These are phyloP conservation scores for Elymus sibiricus DNA, from an alignment of 176 grass and related monocot species.

Conservation along the genomic window DNA sequence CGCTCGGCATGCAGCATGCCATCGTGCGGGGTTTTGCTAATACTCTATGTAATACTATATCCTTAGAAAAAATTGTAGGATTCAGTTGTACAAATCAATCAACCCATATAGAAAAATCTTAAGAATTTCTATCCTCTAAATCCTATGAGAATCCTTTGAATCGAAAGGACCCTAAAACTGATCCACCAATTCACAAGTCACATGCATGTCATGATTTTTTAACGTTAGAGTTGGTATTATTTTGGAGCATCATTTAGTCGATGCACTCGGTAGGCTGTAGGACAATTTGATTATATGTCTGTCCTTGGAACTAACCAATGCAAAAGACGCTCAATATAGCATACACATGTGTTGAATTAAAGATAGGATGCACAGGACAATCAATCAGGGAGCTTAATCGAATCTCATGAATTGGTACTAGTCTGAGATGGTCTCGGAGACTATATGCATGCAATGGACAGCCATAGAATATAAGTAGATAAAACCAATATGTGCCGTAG, in stretches of 20 bases:
- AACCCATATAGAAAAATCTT: not conserved
- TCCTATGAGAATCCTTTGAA: not conserved
- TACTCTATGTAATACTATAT: too few species aligned
- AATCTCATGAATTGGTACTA: not conserved
- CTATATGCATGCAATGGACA: not conserved
- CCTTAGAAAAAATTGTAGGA: too few species aligned
- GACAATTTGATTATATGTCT: not conserved
- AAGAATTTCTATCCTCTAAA: not conserved
- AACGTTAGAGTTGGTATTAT: not conserved
- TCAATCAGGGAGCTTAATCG: not conserved
- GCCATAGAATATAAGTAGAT: not conserved
- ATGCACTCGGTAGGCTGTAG: not conserved
- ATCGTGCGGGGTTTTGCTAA: too few species aligned
- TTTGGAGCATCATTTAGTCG: not conserved
- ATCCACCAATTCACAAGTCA: not conserved
- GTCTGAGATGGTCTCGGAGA: not conserved
- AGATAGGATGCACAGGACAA: not conserved
- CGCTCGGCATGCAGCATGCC: too few species aligned
- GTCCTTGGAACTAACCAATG: not conserved
- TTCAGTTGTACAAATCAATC: too few species aligned
- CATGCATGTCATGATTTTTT: not conserved
- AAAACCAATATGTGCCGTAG: conserved; percentile 2
- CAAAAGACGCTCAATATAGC: not conserved
- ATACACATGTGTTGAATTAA: not conserved
- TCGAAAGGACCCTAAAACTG: not conserved